Percentiles rank a stretch among this genome's conserved stretches.
These are phyloP conservation scores for Anthracocystis setariae DNA, from an alignment of 1,284 basidiomycete species.

Conservation along the genomic window DNA sequence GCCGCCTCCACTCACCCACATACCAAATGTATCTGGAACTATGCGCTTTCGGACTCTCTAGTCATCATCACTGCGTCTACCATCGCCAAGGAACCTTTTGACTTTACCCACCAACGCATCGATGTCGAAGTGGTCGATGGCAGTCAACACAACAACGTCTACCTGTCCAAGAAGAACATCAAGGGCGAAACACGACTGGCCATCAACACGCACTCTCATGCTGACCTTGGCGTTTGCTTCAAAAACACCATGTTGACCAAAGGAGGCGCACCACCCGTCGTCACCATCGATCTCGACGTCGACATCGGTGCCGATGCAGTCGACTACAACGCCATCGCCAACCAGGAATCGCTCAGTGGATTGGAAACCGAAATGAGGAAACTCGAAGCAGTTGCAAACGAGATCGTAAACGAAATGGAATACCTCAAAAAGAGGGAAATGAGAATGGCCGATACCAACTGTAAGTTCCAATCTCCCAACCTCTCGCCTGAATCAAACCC, in stretches of 20 bases:
- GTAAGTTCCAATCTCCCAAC: conserved; percentile 74
- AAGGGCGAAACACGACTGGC: conserved; percentile 91
- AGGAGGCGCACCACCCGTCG: conserved; percentile 6
- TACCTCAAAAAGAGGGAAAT: conserved; percentile 91
- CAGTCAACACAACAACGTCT: conserved; percentile 85
- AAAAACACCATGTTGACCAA: conserved; percentile 72
- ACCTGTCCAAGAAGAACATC: conserved; percentile 87
- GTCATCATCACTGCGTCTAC: conserved; percentile 88
- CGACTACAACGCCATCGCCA: conserved; percentile 99
- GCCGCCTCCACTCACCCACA: conserved; percentile 38
- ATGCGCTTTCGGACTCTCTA: conserved; percentile 64
- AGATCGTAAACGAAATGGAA: conserved; percentile 91
- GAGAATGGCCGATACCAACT: conserved; percentile 88
- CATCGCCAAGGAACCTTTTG: conserved; percentile 69
- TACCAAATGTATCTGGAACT: conserved; percentile 67
- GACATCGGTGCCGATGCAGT: conserved; percentile 98
- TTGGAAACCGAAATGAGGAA: conserved; percentile 99
- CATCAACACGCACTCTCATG: conserved; percentile 90
- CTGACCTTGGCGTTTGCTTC: conserved; percentile 94
- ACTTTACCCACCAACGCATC: conserved; percentile 68
- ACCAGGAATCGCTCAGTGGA: conserved; percentile 93
- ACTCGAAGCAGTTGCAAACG: conserved; percentile 90
- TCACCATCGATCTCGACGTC: conserved; percentile 83
- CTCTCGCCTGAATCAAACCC: not conserved
- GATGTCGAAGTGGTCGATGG: conserved; percentile 96